phyloP scores from a whole-genome alignment of 2,329 filamentous ascomycete genomes.

The Dissoconium aciculare region DNA sequence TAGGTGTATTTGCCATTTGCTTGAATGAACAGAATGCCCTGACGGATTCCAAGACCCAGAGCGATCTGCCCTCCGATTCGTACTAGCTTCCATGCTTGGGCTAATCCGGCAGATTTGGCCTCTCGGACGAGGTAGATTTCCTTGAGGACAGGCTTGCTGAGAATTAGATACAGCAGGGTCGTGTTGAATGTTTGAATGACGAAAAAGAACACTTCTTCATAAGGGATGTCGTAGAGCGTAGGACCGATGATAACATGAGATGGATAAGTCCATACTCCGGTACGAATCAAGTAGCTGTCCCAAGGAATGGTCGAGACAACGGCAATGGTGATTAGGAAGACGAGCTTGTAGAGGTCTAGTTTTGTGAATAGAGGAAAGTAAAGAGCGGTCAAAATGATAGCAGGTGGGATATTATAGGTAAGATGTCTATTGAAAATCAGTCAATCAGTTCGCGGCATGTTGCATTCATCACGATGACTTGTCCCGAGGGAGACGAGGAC shows the following conservation, averaged over 20 bases:
- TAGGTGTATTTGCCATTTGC: constrained; percentile 43
- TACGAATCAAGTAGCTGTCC: constrained; percentile 60
- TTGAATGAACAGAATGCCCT: constrained; percentile 33
- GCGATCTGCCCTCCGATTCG: constrained; percentile 37
- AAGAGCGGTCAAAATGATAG: constrained; percentile 42
- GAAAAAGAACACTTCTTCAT: constrained; percentile 66
- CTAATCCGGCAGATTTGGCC: constrained; percentile 13
- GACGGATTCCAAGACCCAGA: constrained; percentile 31
- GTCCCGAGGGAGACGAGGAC: not conserved
- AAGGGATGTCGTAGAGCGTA: constrained; percentile 48
- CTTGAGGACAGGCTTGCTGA: constrained; percentile 49
- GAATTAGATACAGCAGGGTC: constrained; percentile 49
- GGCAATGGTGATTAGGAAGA: constrained; percentile 46
- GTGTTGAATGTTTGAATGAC: constrained; percentile 63
- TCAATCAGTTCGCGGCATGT: not conserved
- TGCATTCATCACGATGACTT: constrained; percentile 1
- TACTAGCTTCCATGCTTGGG: constrained; percentile 26
- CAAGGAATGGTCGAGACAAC: constrained; percentile 56
- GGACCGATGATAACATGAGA: constrained; percentile 47
- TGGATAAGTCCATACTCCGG: constrained; percentile 57
- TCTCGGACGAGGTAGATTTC: constrained; percentile 36
- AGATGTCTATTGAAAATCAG: constrained; percentile 36
- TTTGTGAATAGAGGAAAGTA: constrained; percentile 47
- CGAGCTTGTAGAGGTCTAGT: constrained; percentile 48
- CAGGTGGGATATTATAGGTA: constrained; percentile 52